A percentile compares a stretch with the other conserved stretches of the same genome.
These are phyloP conservation scores for Emmonsia crescens DNA, from an alignment of 2,329 filamentous ascomycete genomes.

Conservation along the genomic window DNA sequence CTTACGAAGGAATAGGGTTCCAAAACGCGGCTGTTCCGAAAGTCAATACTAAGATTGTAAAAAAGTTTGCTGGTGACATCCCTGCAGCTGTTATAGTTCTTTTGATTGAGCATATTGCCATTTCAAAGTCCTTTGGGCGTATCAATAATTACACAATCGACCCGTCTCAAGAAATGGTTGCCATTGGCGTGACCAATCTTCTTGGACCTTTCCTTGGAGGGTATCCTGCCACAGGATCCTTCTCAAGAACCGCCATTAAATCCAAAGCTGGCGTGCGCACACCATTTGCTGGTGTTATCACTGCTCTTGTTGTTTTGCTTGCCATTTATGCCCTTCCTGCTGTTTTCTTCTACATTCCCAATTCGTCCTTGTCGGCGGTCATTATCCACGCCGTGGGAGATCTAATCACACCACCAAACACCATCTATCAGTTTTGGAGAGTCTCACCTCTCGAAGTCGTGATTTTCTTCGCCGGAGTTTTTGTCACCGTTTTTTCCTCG, in stretches of 20 bases:
- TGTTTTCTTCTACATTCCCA: constrained; percentile 90
- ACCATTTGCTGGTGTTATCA: constrained; percentile 81
- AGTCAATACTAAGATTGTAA: constrained; percentile 56
- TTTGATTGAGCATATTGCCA: constrained; percentile 92
- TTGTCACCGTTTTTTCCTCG: constrained; percentile 75
- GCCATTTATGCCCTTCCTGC: constrained; percentile 81
- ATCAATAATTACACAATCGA: constrained; percentile 95
- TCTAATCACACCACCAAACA: constrained; percentile 81
- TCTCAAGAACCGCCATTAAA: constrained; percentile 93
- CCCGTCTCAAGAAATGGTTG: constrained; percentile 90
- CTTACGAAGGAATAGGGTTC: constrained; percentile 48
- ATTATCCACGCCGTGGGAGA: constrained; percentile 96
- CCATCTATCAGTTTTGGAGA: constrained; percentile 89
- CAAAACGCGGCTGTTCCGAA: constrained; percentile 63
- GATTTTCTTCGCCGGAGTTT: constrained; percentile 86
- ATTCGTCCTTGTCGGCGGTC: constrained; percentile 67
- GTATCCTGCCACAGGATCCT: constrained; percentile 89
- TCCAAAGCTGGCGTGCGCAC: constrained; percentile 92
- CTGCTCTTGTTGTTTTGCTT: constrained; percentile 70
- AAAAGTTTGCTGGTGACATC: constrained; percentile 57
- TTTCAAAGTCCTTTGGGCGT: constrained; percentile 90
- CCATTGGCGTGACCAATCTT: constrained; percentile 82
- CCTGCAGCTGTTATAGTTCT: constrained; percentile 88
- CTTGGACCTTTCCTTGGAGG: constrained; percentile 84
- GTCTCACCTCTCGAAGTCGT: constrained; percentile 82